Base-by-base conservation (phyloP, 345 rosid genomes). In the Salix caprea region DNA sequence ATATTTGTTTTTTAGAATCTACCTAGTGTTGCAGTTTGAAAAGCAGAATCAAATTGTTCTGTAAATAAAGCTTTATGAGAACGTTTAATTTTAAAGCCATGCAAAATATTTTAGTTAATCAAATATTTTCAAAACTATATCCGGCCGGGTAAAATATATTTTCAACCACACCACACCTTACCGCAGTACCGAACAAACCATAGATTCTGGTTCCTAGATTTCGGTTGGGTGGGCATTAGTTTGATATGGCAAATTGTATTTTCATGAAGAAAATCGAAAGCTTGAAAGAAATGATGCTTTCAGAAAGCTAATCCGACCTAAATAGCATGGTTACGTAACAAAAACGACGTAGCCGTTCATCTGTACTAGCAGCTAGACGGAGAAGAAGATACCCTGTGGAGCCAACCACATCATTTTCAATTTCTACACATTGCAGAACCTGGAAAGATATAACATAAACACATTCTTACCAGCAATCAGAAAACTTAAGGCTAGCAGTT, bases 181-280 rank as follows among this genome's bases (percentile, higher is more conserved):
- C 37, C 37, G 6, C 37, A 34, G 37, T 34, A 34, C 37, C 37
- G 37, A 34, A 0, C 37, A 34, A 34, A 34, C 74, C 72, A 74
- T 85, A 82, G 77, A 74, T 16, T 66, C 40, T 65, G 37, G 23
- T 5, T 14, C 15, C 54, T 42, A 66, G 42, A 67, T 67, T 36
- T 40, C 26, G 10, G n/a, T 54, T 11, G 37, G 39, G 23, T 34
- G 39, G 36, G 80, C 81, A 78, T 34, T 34, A 34, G 4, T 80
- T 78, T 84, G 76, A 64, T 24, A 6, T 69, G 77, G 61, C 40
- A 54, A 19, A 40, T 78, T 69, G 75, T 70, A 80, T 15, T 48
- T 48, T 15, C 19, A 50, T 5, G 2, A 50, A 69, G 70, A 70
- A 78, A 56, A 77, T 19, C 66, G 71, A 85, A 82, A 75, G 80